Evolutionary conservation across 306 rosid species (phyloP).

Genomic region (Morella rubra): DNA sequence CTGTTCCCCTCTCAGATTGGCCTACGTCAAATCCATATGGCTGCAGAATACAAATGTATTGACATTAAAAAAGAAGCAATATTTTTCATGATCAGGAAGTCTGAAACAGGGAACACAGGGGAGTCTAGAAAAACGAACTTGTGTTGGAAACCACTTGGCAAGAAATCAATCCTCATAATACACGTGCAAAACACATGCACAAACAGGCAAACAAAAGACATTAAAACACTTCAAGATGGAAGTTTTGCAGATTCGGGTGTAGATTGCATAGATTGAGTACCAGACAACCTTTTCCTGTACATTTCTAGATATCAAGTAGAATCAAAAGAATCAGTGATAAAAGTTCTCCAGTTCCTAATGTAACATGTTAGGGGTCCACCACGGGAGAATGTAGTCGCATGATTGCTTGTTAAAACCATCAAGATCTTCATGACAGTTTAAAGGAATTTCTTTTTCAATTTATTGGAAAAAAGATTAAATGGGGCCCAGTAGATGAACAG

Average conservation of each 20-base stretch:
- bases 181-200: not conserved
- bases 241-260: not conserved
- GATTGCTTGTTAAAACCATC: not conserved
- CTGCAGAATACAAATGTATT: constrained; percentile 58
- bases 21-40: constrained; percentile 96
- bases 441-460: not conserved
- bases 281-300: not conserved
- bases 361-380: no score
- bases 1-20: constrained; percentile 83
- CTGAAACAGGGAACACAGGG: constrained; percentile 13
- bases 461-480: not conserved
- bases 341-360: no score
- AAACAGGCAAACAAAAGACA: not conserved
- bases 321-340: constrained; percentile 2
- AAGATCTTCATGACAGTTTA: not conserved
- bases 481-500: not conserved
- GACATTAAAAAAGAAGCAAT: constrained; percentile 22
- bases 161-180: not conserved
- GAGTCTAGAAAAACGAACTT: constrained; percentile 7
- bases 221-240: not conserved
- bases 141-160: not conserved
- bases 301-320: not conserved
- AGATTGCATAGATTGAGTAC: constrained; percentile 2
- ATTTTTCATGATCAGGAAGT: not conserved
- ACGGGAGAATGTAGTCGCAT: not conserved